Conservation (phyloP, 1,284 basidiomycete species). For the Cystobasidium sp. region DNA sequence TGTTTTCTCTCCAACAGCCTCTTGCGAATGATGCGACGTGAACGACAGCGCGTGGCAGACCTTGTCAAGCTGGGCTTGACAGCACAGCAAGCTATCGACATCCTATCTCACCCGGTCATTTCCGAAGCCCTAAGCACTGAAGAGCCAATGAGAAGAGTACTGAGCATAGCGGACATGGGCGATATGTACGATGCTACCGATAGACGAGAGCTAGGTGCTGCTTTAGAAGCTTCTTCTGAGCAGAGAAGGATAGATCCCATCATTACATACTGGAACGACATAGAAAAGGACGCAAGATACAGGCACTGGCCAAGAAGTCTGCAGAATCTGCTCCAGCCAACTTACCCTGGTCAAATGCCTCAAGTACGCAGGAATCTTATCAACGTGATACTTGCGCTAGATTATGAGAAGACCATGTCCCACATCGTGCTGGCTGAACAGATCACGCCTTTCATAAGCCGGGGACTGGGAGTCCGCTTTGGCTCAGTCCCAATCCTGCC, state of each 20-base stretch:
- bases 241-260: conserved; percentile 52
- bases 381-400: conserved; percentile 78
- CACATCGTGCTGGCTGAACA: conserved; percentile 69
- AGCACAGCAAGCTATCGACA: conserved; percentile 67
- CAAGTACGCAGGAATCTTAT: conserved; percentile 73
- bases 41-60: conserved; percentile 68
- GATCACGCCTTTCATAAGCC: conserved; percentile 70
- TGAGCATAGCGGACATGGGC: conserved; percentile 65
- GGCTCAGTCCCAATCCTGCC: conserved; percentile 77
- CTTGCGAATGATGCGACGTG: conserved; percentile 71
- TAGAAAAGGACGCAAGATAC: conserved; percentile 78
- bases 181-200: conserved; percentile 87
- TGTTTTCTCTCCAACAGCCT: conserved; percentile 60
- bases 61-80: conserved; percentile 69
- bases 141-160: conserved; percentile 45
- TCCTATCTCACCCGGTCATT: conserved; percentile 70
- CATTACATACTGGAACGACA: conserved; percentile 85
- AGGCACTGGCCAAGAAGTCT: conserved; percentile 46
- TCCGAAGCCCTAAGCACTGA: conserved; percentile 55
- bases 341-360: conserved; percentile 77
- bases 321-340: conserved; percentile 68
- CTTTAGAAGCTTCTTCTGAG: conserved; percentile 62
- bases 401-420: conserved; percentile 69
- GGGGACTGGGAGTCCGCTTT: conserved; percentile 76
- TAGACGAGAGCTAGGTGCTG: conserved; percentile 64